Evolutionary conservation across 108 stramenopile genomes (phyloP).

Genomic region (Nitzschia sp.): DNA sequence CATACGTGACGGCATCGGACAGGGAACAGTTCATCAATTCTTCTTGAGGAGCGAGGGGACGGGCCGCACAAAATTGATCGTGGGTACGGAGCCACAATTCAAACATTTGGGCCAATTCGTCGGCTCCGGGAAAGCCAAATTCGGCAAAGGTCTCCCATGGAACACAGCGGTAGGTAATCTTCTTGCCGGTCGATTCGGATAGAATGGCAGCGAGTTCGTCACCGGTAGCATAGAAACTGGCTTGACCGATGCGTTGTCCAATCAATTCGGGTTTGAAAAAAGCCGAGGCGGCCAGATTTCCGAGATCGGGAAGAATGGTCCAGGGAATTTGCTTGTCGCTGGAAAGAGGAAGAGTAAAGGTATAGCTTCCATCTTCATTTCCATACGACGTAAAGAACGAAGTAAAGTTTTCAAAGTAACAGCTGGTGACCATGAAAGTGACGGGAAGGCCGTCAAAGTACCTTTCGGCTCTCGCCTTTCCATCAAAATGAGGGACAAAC

Average conservation of each 20-base stretch:
- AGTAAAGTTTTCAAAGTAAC: constrained; percentile 4
- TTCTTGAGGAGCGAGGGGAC: not conserved
- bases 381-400: not conserved
- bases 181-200: not conserved
- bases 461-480: constrained; percentile 6
- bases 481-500: constrained; percentile 24
- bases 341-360: constrained; percentile 8
- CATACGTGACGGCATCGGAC: not conserved
- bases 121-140: constrained; percentile 20
- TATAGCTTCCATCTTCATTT: not conserved
- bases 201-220: constrained; percentile 7
- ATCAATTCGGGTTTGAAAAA: not conserved
- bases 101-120: constrained; percentile 15
- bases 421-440: not conserved
- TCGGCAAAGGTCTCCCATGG: not conserved
- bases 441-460: not conserved
- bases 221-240: not conserved
- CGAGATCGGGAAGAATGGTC: not conserved
- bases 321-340: constrained; percentile 10
- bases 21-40: not conserved
- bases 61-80: not conserved
- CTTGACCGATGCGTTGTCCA: not conserved
- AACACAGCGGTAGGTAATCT: constrained; percentile 4
- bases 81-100: not conserved
- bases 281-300: not conserved